Evolutionary conservation across 2,329 filamentous ascomycete species (phyloP).

Genomic region (Fusarium illudens): DNA sequence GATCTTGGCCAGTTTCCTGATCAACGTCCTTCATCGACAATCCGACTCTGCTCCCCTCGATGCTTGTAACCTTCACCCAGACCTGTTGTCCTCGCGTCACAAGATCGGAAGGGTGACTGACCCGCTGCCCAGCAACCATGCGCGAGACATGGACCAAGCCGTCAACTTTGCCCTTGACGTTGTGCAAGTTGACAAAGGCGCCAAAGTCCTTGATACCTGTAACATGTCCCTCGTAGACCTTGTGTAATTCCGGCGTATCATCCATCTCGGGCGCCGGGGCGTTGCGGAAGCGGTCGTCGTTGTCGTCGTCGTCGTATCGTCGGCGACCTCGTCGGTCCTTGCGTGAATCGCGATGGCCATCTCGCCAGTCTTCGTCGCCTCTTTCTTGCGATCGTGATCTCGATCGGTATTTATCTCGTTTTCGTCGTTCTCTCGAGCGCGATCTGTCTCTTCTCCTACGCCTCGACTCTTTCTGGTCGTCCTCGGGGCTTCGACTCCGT

Average conservation of each 20-base stretch:
- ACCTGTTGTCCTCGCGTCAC: conserved; percentile 82
- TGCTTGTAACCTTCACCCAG: conserved; percentile 90
- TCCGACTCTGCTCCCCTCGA: conserved; percentile 73
- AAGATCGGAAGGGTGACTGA: conserved; percentile 92
- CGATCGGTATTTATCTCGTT: conserved; percentile 48
- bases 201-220: conserved; percentile 96
- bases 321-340: conserved; percentile 50
- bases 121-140: conserved; percentile 82
- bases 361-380: conserved; percentile 58
- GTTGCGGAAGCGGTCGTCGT: conserved; percentile 71
- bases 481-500: conserved; percentile 66
- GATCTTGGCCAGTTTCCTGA: conserved; percentile 84
- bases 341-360: conserved; percentile 44
- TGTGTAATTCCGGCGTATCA: conserved; percentile 80
- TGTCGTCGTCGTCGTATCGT: conserved; percentile 54
- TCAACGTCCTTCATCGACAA: conserved; percentile 98
- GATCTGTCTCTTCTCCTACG: conserved; percentile 52
- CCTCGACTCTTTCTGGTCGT: conserved; percentile 55
- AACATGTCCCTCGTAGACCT: conserved; percentile 89
- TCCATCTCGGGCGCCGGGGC: conserved; percentile 80
- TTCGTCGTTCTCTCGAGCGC: conserved; percentile 53
- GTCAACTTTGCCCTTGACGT: conserved; percentile 87
- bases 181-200: conserved; percentile 90
- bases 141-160: conserved; percentile 94
- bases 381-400: conserved; percentile 50